A percentile compares a stretch with the other conserved stretches of the same genome.
Evolutionary conservation across 768 basidiomycete species (phyloP).

Genomic region (Termitomyces sp.): DNA sequence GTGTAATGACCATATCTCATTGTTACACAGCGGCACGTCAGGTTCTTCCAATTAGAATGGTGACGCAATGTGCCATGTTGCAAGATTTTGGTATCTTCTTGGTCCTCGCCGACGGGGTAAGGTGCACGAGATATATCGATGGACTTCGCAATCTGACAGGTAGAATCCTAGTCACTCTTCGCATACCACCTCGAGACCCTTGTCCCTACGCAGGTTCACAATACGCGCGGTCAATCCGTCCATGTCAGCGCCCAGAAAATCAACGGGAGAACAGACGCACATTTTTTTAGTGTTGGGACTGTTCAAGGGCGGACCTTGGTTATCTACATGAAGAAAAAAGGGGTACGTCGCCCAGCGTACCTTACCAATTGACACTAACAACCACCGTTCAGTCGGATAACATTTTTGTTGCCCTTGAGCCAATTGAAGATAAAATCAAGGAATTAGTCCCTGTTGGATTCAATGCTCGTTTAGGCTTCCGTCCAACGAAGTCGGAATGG

Average conservation of each 20-base stretch:
- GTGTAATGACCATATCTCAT: background rate
- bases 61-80: slow-evolving; percentile 92
- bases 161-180: slow-evolving; percentile 60
- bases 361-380: background rate
- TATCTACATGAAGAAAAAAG: slow-evolving; percentile 94
- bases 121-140: background rate
- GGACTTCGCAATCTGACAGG: background rate
- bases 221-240: slow-evolving; percentile 45
- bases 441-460: slow-evolving; percentile 67
- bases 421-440: slow-evolving; percentile 82
- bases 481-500: slow-evolving; percentile 87
- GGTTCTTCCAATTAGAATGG: slow-evolving; percentile 88
- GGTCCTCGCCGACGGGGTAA: slow-evolving; percentile 86
- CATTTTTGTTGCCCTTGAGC: slow-evolving; percentile 93
- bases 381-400: slow-evolving; percentile 57
- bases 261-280: slow-evolving; percentile 85
- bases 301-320: slow-evolving; percentile 84
- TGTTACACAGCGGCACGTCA: slow-evolving; percentile 70
- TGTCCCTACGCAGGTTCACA: slow-evolving; percentile 49
- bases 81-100: slow-evolving; percentile 96
- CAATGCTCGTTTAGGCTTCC: slow-evolving; percentile 69
- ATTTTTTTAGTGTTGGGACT: slow-evolving; percentile 92
- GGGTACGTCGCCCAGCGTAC: slow-evolving; percentile 31
- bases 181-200: slow-evolving; percentile 95
- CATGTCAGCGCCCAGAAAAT: slow-evolving; percentile 83